phyloP scores from a whole-genome alignment of 441 rosid species.

The Bruguiera hainesii region DNA sequence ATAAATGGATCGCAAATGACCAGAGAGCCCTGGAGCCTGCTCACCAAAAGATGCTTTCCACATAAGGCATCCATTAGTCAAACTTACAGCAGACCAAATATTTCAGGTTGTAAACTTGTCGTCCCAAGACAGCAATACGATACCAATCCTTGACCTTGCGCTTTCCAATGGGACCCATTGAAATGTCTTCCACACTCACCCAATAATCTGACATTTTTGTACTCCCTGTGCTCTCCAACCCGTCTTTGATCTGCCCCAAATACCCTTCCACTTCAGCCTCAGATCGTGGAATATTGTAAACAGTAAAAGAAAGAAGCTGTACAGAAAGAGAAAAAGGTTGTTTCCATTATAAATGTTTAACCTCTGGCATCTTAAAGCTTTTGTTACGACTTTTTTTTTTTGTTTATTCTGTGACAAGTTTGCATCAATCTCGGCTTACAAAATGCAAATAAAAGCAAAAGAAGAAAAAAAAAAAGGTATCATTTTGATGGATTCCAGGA shows the following conservation, averaged over 20 bases:
- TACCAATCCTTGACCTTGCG: conserved; percentile 15
- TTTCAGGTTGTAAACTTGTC: conserved; percentile 2
- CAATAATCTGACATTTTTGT: conserved; percentile 2
- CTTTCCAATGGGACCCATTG: conserved; percentile 14
- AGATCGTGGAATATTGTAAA: too few relatives aligned
- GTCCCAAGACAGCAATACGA: not conserved
- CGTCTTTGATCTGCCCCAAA: too few relatives aligned
- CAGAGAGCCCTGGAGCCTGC: too few relatives aligned
- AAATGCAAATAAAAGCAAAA: conserved; percentile 1
- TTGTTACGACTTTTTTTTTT: not conserved
- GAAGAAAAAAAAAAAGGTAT: not conserved
- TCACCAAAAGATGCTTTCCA: too few relatives aligned
- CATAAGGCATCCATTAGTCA: conserved; percentile 20
- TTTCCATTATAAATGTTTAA: not conserved
- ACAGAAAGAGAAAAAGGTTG: not conserved
- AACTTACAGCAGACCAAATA: conserved; percentile 2
- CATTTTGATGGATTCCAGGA: conserved; percentile 21
- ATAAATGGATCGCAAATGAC: too few relatives aligned
- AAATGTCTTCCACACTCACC: conserved; percentile 15
- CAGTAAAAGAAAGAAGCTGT: not conserved
- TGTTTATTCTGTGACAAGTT: not conserved
- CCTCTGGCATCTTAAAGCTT: not conserved
- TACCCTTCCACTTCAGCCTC: too few relatives aligned
- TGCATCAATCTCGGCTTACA: conserved; percentile 10
- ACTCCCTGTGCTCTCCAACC: too few relatives aligned